Base-by-base conservation (phyloP, 164 flowering plant genomes). In the Euptelea pleiosperma region DNA sequence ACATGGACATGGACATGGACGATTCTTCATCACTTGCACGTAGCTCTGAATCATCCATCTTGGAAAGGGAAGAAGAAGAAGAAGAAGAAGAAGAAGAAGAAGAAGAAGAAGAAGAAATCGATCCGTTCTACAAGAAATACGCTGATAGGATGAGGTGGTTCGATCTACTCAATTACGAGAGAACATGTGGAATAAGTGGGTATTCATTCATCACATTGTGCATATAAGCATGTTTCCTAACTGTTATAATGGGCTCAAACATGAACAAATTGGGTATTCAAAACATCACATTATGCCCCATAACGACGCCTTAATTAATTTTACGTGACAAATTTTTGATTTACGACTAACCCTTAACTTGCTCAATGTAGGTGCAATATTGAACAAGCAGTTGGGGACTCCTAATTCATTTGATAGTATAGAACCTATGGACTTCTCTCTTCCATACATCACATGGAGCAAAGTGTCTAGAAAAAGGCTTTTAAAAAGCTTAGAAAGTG, bases 121-220 rank as follows among this genome's bases (percentile, higher is more conserved):
- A 82, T 65, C 57, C 67, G 24, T 72, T 82, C 53, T 74, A 75
- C 35, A 4, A 19, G 25, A 66, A 60, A 41, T 79, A 82, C 61
- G 28, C 22, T 21, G 75, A 75, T 61, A 70, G 77, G 55, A 79
- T 82, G 83, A 60, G 51, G 34, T 79, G 79, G 80, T 79, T 75
- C 40, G 83, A 82, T 55, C 31, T 66, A 30, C 80, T 79, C 49
- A 73, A 62, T 51, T 55, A 69, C 8, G 86, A 82, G 9, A 70
- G 82, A 66, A 56, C 76, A 26, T 67, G 58, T 58, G 79, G 74
- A 61, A 65, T 77, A 30, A 71, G 83, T 81, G 50, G 9, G 82
- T 67, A 57, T 46, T 29, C 28, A 8, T 25, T 22, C 6, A 24
- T 6, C 14, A 15, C 42, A 59, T 26, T 3, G 14, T 21, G 6